These are phyloP conservation scores for Geotrichum australiense DNA, from an alignment of 1,139 yeast species.

Conservation along the genomic window DNA sequence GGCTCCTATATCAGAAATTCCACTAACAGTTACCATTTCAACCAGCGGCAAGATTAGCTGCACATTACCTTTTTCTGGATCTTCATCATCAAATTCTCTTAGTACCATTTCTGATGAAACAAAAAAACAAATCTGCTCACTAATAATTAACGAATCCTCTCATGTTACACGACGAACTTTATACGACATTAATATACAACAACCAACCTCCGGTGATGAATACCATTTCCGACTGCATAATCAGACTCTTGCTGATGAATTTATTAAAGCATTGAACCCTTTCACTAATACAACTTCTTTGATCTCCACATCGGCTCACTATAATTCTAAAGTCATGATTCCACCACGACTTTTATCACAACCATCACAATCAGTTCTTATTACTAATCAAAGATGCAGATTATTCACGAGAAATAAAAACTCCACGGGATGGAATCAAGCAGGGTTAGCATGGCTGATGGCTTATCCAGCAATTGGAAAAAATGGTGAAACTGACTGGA, in stretches of 20 bases:
- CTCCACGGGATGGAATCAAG: slow-evolving; percentile 20
- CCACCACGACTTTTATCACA: neutral
- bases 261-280: neutral
- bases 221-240: slow-evolving; percentile 9
- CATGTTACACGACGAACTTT: slow-evolving; percentile 3
- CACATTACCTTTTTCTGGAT: neutral
- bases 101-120: neutral
- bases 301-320: neutral
- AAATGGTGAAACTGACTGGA: slow-evolving; percentile 4
- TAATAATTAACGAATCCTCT: slow-evolving; percentile 4
- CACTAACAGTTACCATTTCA: slow-evolving; percentile 4
- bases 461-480: slow-evolving; percentile 17
- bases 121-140: neutral
- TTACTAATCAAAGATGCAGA: slow-evolving; percentile 25
- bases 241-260: slow-evolving; percentile 5
- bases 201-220: slow-evolving; percentile 7
- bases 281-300: neutral
- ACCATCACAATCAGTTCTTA: neutral
- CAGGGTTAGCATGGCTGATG: slow-evolving; percentile 22
- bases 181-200: slow-evolving; percentile 9
- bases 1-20: slow-evolving; percentile 7
- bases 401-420: slow-evolving; percentile 19
- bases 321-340: too few relatives aligned
- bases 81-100: slow-evolving; percentile 7
- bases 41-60: slow-evolving; percentile 9